These are phyloP conservation scores for Saccharomyces uvarum DNA, from an alignment of 1,139 yeast genomes.

Conservation along the genomic window DNA sequence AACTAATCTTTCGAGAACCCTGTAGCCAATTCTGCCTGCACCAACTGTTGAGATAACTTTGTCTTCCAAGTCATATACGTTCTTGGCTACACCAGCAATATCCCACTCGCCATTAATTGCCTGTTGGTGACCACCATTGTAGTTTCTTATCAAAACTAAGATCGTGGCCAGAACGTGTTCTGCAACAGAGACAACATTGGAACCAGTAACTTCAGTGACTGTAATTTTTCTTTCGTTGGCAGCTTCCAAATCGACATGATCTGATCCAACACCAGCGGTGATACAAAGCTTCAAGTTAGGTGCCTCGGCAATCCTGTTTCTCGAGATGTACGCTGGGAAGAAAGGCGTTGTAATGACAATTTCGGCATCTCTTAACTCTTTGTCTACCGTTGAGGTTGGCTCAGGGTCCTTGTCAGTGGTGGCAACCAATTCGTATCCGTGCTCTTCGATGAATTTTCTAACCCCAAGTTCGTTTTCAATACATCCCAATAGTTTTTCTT, in stretches of 20 bases:
- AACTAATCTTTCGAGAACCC: conserved; percentile 63
- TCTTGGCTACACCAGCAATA: conserved; percentile 57
- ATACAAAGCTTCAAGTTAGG: conserved; percentile 64
- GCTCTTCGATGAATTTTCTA: conserved; percentile 52
- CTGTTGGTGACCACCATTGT: conserved; percentile 71
- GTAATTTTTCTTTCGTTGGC: conserved; percentile 58
- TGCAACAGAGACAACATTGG: conserved; percentile 73
- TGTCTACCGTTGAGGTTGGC: conserved; percentile 49
- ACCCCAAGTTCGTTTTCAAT: conserved; percentile 73
- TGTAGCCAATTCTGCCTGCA: conserved; percentile 75
- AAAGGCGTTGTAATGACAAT: conserved; percentile 76
- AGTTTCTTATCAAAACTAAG: conserved; percentile 63
- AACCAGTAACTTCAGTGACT: conserved; percentile 66
- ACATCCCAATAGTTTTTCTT: conserved; percentile 57
- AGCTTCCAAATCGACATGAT: conserved; percentile 68
- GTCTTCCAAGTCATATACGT: conserved; percentile 67
- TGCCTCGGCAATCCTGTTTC: conserved; percentile 60
- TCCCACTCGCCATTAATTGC: conserved; percentile 53
- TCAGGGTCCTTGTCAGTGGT: conserved; percentile 65
- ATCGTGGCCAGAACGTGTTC: conserved; percentile 77
- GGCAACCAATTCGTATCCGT: conserved; percentile 62
- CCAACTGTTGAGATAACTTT: conserved; percentile 75
- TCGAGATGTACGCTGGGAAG: conserved; percentile 71
- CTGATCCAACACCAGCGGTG: conserved; percentile 84
- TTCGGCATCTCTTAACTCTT: conserved; percentile 63